A percentile compares a stretch with the other conserved stretches of the same genome.
These are phyloP conservation scores for Yamadazyma blattariae DNA, from an alignment of 1,139 yeast genomes.

Conservation along the genomic window DNA sequence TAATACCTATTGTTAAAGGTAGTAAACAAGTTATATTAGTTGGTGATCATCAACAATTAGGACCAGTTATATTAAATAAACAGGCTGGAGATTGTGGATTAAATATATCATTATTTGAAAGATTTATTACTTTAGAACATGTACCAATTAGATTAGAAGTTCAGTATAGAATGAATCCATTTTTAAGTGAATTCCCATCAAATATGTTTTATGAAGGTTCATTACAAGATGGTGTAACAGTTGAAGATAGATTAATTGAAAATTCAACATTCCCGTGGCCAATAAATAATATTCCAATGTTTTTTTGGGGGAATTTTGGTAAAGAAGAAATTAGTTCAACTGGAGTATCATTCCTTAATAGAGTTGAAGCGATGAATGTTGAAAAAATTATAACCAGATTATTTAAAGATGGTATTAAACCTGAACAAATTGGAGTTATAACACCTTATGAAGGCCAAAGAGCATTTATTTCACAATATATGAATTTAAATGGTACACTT, in stretches of 20 bases:
- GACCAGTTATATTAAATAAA: constrained; percentile 82
- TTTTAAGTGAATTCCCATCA: constrained; percentile 81
- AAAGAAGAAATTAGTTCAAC: constrained; percentile 82
- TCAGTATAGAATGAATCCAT: constrained; percentile 95
- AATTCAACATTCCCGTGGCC: constrained; percentile 87
- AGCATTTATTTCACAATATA: constrained; percentile 74
- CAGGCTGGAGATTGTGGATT: constrained; percentile 86
- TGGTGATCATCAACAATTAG: constrained; percentile 94
- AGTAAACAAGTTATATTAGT: constrained; percentile 86
- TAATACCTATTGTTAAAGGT: constrained; percentile 86
- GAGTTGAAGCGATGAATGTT: constrained; percentile 90
- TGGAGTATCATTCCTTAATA: constrained; percentile 82
- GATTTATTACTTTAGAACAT: constrained; percentile 81
- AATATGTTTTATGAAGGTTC: constrained; percentile 93
- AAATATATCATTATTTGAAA: constrained; percentile 80
- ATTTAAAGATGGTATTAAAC: constrained; percentile 75
- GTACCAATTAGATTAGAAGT: constrained; percentile 84
- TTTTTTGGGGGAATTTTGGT: constrained; percentile 93
- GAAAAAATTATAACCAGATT: constrained; percentile 75
- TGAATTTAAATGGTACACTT: constrained; percentile 70
- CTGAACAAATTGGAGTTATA: constrained; percentile 85
- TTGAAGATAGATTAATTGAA: constrained; percentile 59
- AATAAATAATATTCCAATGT: constrained; percentile 75
- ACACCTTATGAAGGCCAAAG: constrained; percentile 97
- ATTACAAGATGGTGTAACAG: constrained; percentile 86